These are phyloP conservation scores for Trametes maxima DNA, from an alignment of 768 basidiomycete genomes.

Conservation along the genomic window DNA sequence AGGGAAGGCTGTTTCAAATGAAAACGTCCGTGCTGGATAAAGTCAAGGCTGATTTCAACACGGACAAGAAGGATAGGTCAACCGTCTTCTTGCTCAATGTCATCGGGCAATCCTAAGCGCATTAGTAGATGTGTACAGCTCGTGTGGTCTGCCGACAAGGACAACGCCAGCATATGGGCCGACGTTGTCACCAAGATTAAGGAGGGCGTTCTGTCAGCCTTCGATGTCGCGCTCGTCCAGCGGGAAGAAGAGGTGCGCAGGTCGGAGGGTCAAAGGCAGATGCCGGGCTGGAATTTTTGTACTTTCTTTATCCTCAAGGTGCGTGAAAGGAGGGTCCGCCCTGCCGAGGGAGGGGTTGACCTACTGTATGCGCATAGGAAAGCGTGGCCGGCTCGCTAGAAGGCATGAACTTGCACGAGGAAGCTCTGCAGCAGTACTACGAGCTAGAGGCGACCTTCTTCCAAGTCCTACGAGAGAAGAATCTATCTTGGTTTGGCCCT, in stretches of 20 bases:
- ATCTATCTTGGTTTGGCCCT: conserved; percentile 90
- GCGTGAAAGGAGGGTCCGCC: conserved; percentile 15
- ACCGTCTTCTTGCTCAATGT: conserved; percentile 15
- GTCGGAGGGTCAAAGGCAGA: conserved; percentile 84
- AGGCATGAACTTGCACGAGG: conserved; percentile 86
- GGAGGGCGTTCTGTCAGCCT: conserved; percentile 83
- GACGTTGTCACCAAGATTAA: conserved; percentile 89
- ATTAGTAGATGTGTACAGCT: conserved; percentile 75
- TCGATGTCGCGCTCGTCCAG: conserved; percentile 74
- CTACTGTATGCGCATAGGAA: conserved; percentile 58
- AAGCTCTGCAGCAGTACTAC: conserved; percentile 85
- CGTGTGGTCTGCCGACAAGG: conserved; percentile 68
- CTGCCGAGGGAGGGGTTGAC: not conserved
- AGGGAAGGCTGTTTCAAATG: conserved; percentile 78
- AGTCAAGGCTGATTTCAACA: conserved; percentile 89
- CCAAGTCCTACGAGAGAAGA: conserved; percentile 73
- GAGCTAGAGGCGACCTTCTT: conserved; percentile 88
- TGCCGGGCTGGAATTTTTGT: conserved; percentile 99
- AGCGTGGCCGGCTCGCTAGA: conserved; percentile 91
- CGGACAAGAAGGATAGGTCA: conserved; percentile 84
- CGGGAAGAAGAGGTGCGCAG: conserved; percentile 90
- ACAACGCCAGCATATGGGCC: conserved; percentile 82
- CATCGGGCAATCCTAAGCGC: conserved; percentile 7
- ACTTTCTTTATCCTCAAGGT: conserved; percentile 97
- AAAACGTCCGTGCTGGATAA: conserved; percentile 88